A percentile compares a stretch with the other conserved stretches of the same genome.
These are phyloP conservation scores for Primulina huaijiensis DNA, from an alignment of 257 asterid genomes.

Conservation along the genomic window DNA sequence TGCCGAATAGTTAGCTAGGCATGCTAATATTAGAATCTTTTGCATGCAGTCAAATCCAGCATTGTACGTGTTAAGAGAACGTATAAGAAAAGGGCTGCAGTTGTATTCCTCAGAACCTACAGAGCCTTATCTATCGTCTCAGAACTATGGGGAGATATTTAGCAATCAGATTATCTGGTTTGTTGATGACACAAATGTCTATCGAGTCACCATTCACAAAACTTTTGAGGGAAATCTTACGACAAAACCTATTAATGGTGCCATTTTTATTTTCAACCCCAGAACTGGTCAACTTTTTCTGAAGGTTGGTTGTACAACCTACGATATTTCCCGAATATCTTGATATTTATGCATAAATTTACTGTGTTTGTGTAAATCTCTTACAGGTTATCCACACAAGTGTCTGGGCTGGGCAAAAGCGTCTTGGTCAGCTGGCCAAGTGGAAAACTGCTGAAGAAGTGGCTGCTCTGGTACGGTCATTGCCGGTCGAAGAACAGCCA, in stretches of 20 bases:
- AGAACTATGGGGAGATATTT: constrained; percentile 97
- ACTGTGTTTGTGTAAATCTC: not conserved
- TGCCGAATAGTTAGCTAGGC: not conserved
- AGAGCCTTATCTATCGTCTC: constrained; percentile 96
- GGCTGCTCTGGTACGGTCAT: constrained; percentile 93
- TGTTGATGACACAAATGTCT: constrained; percentile 97
- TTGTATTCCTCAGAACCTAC: constrained; percentile 98
- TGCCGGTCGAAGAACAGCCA: constrained; percentile 98
- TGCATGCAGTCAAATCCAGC: constrained; percentile 92
- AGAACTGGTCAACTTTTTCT: constrained; percentile 94
- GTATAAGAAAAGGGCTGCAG: constrained; percentile 93
- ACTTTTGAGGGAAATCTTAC: constrained; percentile 97
- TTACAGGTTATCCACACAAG: constrained; percentile 96
- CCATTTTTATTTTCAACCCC: constrained; percentile 93
- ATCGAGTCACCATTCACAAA: constrained; percentile 97
- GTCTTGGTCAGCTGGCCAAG: constrained; percentile 98
- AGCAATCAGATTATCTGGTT: constrained; percentile 99
- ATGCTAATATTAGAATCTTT: constrained; percentile 17
- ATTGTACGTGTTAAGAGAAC: constrained; percentile 85
- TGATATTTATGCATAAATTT: constrained; percentile 7
- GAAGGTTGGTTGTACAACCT: constrained; percentile 49
- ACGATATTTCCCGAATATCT: not conserved
- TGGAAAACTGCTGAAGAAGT: constrained; percentile 99
- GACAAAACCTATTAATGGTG: constrained; percentile 96
- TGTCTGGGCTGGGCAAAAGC: constrained; percentile 99